Base-by-base conservation (phyloP, 2,329 filamentous ascomycete genomes). In the Geosmithia putterillii region DNA sequence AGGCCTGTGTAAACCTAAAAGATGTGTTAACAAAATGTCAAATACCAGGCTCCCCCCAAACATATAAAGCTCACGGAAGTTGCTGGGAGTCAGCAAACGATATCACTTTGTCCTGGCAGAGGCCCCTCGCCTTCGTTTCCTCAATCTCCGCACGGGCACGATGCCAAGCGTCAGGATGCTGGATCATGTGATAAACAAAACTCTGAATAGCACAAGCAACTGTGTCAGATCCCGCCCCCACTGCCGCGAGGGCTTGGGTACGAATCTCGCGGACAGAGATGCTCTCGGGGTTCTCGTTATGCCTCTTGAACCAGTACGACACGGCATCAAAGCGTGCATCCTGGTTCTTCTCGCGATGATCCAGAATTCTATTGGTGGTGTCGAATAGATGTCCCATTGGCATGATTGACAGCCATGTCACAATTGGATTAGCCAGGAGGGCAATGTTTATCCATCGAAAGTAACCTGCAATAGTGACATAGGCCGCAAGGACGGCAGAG, bases 1-100 rank as follows among this genome's bases (percentile, higher is more conserved):
- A 58, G 3, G 63, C 65, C 19, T 57, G 50, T 21, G 68, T 52
- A 43, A 57, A 63, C 23, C 23, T 25, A 25, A 7, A 10, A 7
- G 23, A 25, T 25, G 10, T 25, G 23, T 25, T 25, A 25, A 25
- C 10, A 6, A 10, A 6, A 7, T 25, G 6, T 25, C 23, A 6
- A 25, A 25, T 25, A 10, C 10, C n/a, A n/a, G n/a, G n/a, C n/a
- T n/a, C n/a, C n/a, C 10, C 23, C 10, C 23, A 25, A 25, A 7
- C 7, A 7, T 25, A 25, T 25, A 6, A 25, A 25, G 10, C 23
- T 25, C 23, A 25, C 5, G 52, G 45, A 0, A 68, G 50, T 10
- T 52, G 48, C 39, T 52, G 54, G 1, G 60, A 50, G 17, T 59
- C 52, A 4, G 49, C 47, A 19, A 41, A 47, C 4, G 15, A 39